Percentiles rank a stretch among this genome's conserved stretches.
phyloP scores from a whole-genome alignment of 1,139 yeast genomes.

The Suhomyces taliae region DNA sequence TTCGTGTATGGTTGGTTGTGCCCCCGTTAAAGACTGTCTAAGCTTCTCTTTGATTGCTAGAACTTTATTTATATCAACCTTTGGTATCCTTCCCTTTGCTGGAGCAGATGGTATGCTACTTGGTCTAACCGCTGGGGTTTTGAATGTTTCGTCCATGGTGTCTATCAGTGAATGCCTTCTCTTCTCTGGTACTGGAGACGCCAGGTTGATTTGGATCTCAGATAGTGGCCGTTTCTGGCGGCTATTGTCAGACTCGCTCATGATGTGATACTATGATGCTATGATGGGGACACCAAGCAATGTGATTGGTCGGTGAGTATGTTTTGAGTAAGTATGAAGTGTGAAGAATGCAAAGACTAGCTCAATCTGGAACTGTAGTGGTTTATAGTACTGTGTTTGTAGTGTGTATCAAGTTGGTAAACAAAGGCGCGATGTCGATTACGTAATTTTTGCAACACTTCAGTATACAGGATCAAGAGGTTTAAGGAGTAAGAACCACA shows the following conservation, averaged over 20 bases:
- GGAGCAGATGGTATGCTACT: conserved; percentile 9
- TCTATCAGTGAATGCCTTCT: conserved; percentile 4
- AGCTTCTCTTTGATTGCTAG: conserved; percentile 10
- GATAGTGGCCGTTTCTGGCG: conserved; percentile 9
- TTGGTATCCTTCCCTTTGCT: background rate
- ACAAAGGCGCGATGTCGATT: conserved; percentile 1
- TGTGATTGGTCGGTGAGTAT: no score
- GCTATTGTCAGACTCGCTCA: conserved; percentile 1
- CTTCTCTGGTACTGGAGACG: conserved; percentile 2
- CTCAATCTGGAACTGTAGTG: background rate
- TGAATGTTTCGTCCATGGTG: background rate
- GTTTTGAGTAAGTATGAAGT: background rate
- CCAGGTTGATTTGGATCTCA: conserved; percentile 6
- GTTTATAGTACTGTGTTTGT: background rate
- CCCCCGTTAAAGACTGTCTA: background rate
- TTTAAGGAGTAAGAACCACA: no score
- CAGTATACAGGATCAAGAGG: background rate
- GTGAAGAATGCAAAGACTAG: background rate
- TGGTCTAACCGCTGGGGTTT: conserved; percentile 1
- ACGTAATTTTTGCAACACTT: conserved; percentile 2
- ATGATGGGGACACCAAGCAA: no score
- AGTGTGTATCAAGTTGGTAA: conserved; percentile 2
- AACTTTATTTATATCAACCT: conserved; percentile 12
- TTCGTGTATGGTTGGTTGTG: background rate
- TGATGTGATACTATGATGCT: background rate